Evolutionary conservation across 1,139 yeast species (phyloP).

Genomic region (Waltiozyma sp.): DNA sequence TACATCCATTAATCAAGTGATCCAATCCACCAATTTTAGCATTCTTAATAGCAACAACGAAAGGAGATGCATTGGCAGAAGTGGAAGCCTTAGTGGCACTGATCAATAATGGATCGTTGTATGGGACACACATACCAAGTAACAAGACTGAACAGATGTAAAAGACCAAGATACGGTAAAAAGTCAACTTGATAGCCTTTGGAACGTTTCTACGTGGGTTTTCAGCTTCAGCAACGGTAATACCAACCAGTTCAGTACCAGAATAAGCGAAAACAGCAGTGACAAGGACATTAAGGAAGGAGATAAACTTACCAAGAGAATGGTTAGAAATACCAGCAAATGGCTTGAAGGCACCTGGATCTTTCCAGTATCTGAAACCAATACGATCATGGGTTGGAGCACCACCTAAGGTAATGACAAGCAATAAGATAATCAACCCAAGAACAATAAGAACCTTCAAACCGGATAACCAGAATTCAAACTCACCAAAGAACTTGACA

Average conservation of each 20-base stretch:
- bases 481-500: constrained; percentile 58
- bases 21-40: constrained; percentile 52
- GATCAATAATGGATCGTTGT: constrained; percentile 43
- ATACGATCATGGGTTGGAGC: constrained; percentile 42
- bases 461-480: constrained; percentile 46
- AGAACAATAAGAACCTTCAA: constrained; percentile 48
- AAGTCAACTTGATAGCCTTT: constrained; percentile 61
- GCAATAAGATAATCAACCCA: constrained; percentile 53
- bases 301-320: constrained; percentile 42
- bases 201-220: constrained; percentile 68
- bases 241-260: constrained; percentile 63
- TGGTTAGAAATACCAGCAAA: constrained; percentile 47
- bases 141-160: constrained; percentile 54
- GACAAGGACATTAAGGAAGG: constrained; percentile 56
- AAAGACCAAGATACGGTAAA: constrained; percentile 63
- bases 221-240: constrained; percentile 66
- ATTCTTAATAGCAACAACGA: constrained; percentile 46
- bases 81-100: constrained; percentile 29
- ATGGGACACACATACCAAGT: constrained; percentile 65
- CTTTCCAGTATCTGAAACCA: constrained; percentile 51
- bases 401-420: constrained; percentile 45
- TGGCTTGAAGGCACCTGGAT: constrained; percentile 48
- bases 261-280: constrained; percentile 66
- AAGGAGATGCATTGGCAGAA: constrained; percentile 68
- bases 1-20: constrained; percentile 55